Conservation (phyloP, 2,329 filamentous ascomycete genomes). For the Boeremia exigua region DNA sequence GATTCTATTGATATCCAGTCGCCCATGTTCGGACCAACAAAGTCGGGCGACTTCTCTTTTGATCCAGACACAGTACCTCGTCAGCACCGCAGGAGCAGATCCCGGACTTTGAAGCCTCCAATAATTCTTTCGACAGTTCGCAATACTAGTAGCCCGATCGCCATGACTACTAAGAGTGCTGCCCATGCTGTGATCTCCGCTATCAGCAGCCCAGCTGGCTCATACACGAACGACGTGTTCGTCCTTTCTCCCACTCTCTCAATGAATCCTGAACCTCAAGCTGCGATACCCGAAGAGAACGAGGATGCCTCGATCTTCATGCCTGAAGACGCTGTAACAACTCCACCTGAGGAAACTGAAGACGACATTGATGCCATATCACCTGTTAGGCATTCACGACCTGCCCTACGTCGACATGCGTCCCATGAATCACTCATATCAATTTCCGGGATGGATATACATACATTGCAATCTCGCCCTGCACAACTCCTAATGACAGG, state of each 20-base stretch:
- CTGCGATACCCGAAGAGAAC: slow-evolving; percentile 46
- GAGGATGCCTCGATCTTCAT: slow-evolving; percentile 31
- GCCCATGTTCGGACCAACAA: slow-evolving; percentile 64
- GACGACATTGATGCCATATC: slow-evolving; percentile 43
- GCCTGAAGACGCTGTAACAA: slow-evolving; percentile 22
- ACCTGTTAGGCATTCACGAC: slow-evolving; percentile 44
- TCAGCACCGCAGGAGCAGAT: slow-evolving; percentile 31
- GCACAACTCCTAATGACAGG: slow-evolving; percentile 71
- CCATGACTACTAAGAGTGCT: slow-evolving; percentile 42
- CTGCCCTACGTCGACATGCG: slow-evolving; percentile 65
- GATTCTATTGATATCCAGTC: slow-evolving; percentile 68
- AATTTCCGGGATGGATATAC: slow-evolving; percentile 85
- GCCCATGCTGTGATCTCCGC: slow-evolving; percentile 42
- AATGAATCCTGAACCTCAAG: slow-evolving; percentile 29
- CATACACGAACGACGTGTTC: slow-evolving; percentile 39
- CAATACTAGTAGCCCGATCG: slow-evolving; percentile 42
- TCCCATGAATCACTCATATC: slow-evolving; percentile 93
- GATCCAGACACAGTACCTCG: slow-evolving; percentile 22
- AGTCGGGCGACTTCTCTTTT: slow-evolving; percentile 29
- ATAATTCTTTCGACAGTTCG: slow-evolving; percentile 37
- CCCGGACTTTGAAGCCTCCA: slow-evolving; percentile 39
- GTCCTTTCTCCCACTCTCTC: slow-evolving; percentile 33
- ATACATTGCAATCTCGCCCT: slow-evolving; percentile 76
- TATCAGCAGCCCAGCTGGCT: slow-evolving; percentile 42
- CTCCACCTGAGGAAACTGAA: slow-evolving; percentile 33